Evolutionary conservation across 345 rosid genomes (phyloP), one percentile per base, ranked within the genome.

Genomic region (Ailanthus altissimus): DNA sequence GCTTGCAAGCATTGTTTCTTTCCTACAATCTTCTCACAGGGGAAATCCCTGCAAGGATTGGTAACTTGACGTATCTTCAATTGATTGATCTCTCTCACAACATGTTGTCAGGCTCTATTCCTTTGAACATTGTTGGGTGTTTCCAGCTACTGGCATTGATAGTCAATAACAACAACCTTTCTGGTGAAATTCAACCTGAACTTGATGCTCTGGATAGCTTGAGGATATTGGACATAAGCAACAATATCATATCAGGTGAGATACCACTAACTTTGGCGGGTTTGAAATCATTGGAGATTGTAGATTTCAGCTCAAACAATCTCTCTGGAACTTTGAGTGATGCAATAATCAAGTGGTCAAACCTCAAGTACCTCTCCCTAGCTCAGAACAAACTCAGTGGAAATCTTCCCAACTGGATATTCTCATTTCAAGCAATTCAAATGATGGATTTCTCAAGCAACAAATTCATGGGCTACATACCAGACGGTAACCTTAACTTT

Each of bases 181-280:
- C 92, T 0, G 97, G 97, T 2, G 92, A 89, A 83, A 89, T 94
- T 63, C 95, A 93, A 75, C 98, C 94, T 0, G 98, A 94, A 85
- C 94, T 94, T 53, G 98, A 94, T 76, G 98, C 97, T 0, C 79
- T 93, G 77, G 89, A 90, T 78, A 84, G 97, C 84, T 73, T 94
- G 65, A 89, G 88, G 86, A 90, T 94, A 79, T 83, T 94, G 20
- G 97, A 94, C 75, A 85, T 91, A 69, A 89, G 97, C 89, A 90
- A 83, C 83, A 94, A 94, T 85, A 71, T 54, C 76, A 84, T 91
- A 47, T 91, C 97, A 0, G 97, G 98, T 45, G 97, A 93, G 86
- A 91, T 94, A 63, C 97, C 97, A 0, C 86, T 93, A 51, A 94
- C 98, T 71, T 78, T 94, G 76, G 98, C 97, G 0, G 92, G 98